Conservation (phyloP, 495 filamentous ascomycete genomes). For the Friedmanniomyces endolithicus region DNA sequence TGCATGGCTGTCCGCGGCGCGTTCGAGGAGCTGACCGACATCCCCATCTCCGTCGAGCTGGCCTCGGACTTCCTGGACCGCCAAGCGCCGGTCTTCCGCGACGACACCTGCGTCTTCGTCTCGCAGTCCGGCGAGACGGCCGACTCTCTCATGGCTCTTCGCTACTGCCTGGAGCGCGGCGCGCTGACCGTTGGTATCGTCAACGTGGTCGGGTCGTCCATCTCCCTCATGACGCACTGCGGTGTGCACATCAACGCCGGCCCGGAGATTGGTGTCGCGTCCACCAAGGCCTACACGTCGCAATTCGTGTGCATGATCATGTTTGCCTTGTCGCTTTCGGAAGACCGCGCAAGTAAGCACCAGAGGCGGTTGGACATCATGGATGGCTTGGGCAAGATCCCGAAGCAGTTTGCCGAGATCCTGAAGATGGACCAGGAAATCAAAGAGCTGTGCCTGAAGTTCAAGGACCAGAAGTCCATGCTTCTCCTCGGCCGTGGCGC, state of each 20-base stretch:
- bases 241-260: constrained; percentile 99
- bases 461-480: constrained; percentile 95
- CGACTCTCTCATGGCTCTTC: constrained; percentile 92
- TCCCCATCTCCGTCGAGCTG: constrained; percentile 91
- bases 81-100: constrained; percentile 96
- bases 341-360: constrained; percentile 90
- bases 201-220: constrained; percentile 94
- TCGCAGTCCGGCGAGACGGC: constrained; percentile 98
- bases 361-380: constrained; percentile 93
- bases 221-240: constrained; percentile 95
- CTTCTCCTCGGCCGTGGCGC: constrained; percentile 86
- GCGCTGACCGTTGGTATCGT: constrained; percentile 95
- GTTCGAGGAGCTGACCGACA: constrained; percentile 96
- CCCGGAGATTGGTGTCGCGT: constrained; percentile 96
- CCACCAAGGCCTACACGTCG: constrained; percentile 97
- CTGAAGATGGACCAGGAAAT: constrained; percentile 82
- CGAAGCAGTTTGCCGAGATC: constrained; percentile 81
- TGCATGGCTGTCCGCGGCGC: constrained; percentile 98
- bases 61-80: constrained; percentile 97
- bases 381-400: constrained; percentile 76
- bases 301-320: constrained; percentile 99
- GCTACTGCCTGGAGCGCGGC: constrained; percentile 93
- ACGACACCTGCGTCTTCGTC: constrained; percentile 97
- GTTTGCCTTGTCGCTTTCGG: constrained; percentile 90
- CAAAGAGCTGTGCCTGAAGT: constrained; percentile 75